phyloP scores from a whole-genome alignment of 306 rosid genomes.

The Cucurbita argyrosperma region DNA sequence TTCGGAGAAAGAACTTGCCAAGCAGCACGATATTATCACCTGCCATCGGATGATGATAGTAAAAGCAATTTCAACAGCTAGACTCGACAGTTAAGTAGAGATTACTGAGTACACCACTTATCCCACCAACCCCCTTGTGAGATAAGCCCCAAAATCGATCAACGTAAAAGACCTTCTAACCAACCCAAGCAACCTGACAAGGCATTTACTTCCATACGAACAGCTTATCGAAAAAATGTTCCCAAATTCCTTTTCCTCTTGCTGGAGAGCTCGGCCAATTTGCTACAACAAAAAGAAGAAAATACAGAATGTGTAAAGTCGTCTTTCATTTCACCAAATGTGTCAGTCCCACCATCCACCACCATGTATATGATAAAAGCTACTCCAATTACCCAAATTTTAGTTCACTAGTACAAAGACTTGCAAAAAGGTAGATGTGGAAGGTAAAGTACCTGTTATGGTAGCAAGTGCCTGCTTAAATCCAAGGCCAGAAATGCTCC shows the following conservation, averaged over 20 bases:
- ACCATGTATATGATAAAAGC: too few relatives aligned
- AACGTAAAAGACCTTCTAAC: conserved; percentile 33
- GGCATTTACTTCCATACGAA: conserved; percentile 37
- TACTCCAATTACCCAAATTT: too few relatives aligned
- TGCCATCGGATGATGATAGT: conserved; percentile 5
- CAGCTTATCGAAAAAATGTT: conserved; percentile 24
- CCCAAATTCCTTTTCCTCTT: conserved; percentile 27
- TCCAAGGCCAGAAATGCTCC: conserved; percentile 75
- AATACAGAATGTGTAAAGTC: neutral
- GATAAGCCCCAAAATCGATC: conserved; percentile 35
- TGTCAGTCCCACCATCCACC: too few relatives aligned
- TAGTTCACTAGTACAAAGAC: neutral
- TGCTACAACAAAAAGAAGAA: conserved; percentile 16
- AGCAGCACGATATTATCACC: conserved; percentile 3
- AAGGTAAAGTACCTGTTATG: conserved; percentile 17
- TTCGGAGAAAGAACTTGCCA: neutral
- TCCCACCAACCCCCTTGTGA: conserved; percentile 40
- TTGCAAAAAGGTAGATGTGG: neutral
- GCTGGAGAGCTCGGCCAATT: conserved; percentile 39
- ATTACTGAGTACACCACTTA: conserved; percentile 33
- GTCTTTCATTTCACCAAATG: neutral
- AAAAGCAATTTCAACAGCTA: conserved; percentile 5
- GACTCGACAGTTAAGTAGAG: conserved; percentile 16
- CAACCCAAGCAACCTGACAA: conserved; percentile 58
- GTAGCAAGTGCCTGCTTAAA: conserved; percentile 68